Percentiles rank a stretch among this genome's conserved stretches.
phyloP scores from a whole-genome alignment of 2,329 filamentous ascomycete genomes.

The Tolypocladium pustulatum region DNA sequence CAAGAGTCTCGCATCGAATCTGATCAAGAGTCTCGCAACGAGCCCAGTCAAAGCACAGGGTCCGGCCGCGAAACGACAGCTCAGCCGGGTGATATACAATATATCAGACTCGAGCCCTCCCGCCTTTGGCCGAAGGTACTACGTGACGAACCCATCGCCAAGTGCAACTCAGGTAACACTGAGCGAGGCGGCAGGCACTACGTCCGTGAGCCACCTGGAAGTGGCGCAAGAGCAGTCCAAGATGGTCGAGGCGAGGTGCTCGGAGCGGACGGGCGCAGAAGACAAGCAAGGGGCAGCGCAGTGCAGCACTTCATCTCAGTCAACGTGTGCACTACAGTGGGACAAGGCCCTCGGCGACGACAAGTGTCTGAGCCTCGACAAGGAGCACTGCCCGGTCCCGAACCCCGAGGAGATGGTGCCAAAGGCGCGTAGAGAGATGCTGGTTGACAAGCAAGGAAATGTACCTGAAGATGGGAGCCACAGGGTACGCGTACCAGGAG shows the following conservation, averaged over 20 bases:
- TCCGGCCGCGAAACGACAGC: not conserved
- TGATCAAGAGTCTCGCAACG: not conserved
- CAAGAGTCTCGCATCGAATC: not conserved
- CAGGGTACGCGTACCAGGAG: conserved; percentile 12
- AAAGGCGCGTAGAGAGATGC: not conserved
- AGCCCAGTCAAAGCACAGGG: not conserved
- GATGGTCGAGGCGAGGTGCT: not conserved
- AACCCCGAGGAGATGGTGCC: not conserved
- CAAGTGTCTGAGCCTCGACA: not conserved
- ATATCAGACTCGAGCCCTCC: conserved; percentile 8
- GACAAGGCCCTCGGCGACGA: not conserved
- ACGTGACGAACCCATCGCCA: conserved; percentile 15
- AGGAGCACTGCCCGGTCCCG: not conserved
- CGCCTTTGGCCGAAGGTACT: conserved; percentile 13
- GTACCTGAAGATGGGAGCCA: not conserved
- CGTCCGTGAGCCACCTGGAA: conserved; percentile 9
- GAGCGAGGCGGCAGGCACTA: conserved; percentile 19
- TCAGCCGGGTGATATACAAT: conserved; percentile 12
- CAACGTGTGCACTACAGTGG: conserved; percentile 11
- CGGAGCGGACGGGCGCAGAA: not conserved
- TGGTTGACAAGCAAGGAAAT: not conserved
- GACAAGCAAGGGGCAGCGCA: not conserved
- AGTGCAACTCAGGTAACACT: conserved; percentile 3
- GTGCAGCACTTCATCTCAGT: conserved; percentile 15
- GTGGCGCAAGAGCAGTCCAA: conserved; percentile 5